phyloP scores from a whole-genome alignment of 371 early-diverging fungal species.

The Lichtheimia corymbifera region DNA sequence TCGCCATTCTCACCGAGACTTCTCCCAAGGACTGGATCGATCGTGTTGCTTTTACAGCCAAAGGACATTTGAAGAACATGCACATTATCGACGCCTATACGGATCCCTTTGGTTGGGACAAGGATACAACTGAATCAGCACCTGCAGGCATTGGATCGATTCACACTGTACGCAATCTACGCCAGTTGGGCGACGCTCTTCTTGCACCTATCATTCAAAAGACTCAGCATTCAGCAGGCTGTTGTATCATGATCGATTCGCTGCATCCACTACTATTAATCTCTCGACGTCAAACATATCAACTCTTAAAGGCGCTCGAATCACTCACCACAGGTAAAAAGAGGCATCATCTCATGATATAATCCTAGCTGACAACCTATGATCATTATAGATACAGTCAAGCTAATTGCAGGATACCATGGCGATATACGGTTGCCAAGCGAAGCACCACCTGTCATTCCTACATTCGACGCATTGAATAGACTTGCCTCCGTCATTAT shows the following conservation, averaged over 20 bases:
- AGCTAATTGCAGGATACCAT: conserved; percentile 33
- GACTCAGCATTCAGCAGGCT: conserved; percentile 12
- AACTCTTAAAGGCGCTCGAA: conserved; percentile 35
- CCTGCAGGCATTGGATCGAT: not conserved
- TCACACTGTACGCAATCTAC: conserved; percentile 5
- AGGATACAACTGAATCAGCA: not conserved
- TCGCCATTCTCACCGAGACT: conserved; percentile 40
- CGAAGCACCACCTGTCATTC: conserved; percentile 2
- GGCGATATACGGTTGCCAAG: conserved; percentile 25
- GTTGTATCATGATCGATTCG: conserved; percentile 39
- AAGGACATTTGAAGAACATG: conserved; percentile 2
- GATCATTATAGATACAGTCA: conserved; percentile 24
- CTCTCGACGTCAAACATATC: conserved; percentile 39
- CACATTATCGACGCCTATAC: conserved; percentile 37
- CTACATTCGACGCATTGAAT: conserved; percentile 28
- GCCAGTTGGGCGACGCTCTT: conserved; percentile 28
- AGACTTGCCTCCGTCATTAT: conserved; percentile 37
- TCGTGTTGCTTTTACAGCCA: conserved; percentile 5
- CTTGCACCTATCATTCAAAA: conserved; percentile 23
- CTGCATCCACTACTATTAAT: conserved; percentile 28
- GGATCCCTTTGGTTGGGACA: conserved; percentile 41
- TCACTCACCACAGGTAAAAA: conserved; percentile 39
- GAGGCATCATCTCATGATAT: not conserved
- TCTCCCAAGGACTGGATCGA: conserved; percentile 33
- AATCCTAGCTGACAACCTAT: not conserved